phyloP scores from a whole-genome alignment of 805 yeast species.

The Candida suzukii region DNA sequence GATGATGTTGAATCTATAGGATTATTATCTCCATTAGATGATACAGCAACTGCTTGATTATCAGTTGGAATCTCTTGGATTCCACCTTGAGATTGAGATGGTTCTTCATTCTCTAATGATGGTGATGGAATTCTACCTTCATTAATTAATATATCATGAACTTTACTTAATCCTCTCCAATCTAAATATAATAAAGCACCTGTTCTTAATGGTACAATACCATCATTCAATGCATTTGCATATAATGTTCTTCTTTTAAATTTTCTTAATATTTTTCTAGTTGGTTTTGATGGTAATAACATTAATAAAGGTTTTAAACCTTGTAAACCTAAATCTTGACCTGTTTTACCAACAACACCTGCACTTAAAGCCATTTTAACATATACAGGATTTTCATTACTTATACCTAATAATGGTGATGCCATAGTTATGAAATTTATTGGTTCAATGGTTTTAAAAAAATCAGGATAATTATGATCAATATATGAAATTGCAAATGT shows the following conservation, averaged over 20 bases:
- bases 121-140: no score
- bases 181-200: conserved; percentile 81
- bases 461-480: conserved; percentile 57
- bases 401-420: conserved; percentile 81
- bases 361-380: conserved; percentile 78
- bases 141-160: conserved; percentile 23
- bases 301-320: conserved; percentile 60
- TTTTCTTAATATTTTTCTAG: conserved; percentile 51
- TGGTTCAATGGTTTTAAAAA: conserved; percentile 62
- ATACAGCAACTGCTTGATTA: conserved; percentile 6
- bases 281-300: conserved; percentile 69
- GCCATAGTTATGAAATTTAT: conserved; percentile 79
- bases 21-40: neutral
- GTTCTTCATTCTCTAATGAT: no score
- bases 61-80: conserved; percentile 26
- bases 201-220: conserved; percentile 91
- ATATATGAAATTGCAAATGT: conserved; percentile 85
- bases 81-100: no score
- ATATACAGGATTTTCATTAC: conserved; percentile 81
- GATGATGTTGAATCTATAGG: no score
- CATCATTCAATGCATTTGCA: conserved; percentile 89
- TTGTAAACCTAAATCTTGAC: conserved; percentile 75
- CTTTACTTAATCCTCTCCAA: conserved; percentile 64
- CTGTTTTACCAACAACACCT: conserved; percentile 90
- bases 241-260: conserved; percentile 74